Evolutionary conservation across 768 basidiomycete species (phyloP).

Genomic region (Basidioascus undulatus): DNA sequence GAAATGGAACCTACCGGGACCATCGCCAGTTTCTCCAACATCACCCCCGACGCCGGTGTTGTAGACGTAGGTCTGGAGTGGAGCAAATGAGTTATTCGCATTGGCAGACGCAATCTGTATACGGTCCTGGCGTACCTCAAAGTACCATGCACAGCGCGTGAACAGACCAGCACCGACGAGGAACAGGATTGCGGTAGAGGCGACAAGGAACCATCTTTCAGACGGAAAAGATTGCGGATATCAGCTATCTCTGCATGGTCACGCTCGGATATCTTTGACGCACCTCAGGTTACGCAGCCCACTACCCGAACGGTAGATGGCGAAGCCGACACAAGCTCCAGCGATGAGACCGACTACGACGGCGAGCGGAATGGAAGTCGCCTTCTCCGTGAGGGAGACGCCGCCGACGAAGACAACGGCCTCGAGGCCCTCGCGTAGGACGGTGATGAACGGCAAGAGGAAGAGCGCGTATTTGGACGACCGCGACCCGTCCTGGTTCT

Average conservation of each 20-base stretch:
- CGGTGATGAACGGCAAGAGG: constrained; percentile 69
- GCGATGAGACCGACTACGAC: constrained; percentile 61
- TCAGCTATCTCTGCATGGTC: constrained; percentile 31
- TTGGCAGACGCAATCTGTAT: too few species aligned
- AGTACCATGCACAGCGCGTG: too few species aligned
- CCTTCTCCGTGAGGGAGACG: constrained; percentile 56
- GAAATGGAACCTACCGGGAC: too few species aligned
- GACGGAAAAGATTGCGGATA: constrained; percentile 43
- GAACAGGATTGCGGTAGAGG: constrained; percentile 75
- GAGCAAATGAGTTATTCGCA: too few species aligned
- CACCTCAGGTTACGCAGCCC: not conserved
- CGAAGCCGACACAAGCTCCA: constrained; percentile 41
- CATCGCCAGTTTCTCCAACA: too few species aligned
- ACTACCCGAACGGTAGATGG: constrained; percentile 16
- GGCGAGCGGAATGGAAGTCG: constrained; percentile 53
- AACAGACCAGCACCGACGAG: constrained; percentile 88
- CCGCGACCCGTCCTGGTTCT: constrained; percentile 9
- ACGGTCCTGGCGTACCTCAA: too few species aligned
- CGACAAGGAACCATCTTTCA: constrained; percentile 82
- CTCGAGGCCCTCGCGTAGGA: constrained; percentile 82
- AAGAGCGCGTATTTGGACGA: constrained; percentile 56
- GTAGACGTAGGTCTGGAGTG: too few species aligned
- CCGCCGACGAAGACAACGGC: constrained; percentile 46
- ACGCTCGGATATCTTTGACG: not conserved
- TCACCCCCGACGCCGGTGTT: too few species aligned